Evolutionary conservation across 495 filamentous ascomycete species (phyloP), one percentile per base, ranked within the genome.

Genomic region (Annulohypoxylon nitens): DNA sequence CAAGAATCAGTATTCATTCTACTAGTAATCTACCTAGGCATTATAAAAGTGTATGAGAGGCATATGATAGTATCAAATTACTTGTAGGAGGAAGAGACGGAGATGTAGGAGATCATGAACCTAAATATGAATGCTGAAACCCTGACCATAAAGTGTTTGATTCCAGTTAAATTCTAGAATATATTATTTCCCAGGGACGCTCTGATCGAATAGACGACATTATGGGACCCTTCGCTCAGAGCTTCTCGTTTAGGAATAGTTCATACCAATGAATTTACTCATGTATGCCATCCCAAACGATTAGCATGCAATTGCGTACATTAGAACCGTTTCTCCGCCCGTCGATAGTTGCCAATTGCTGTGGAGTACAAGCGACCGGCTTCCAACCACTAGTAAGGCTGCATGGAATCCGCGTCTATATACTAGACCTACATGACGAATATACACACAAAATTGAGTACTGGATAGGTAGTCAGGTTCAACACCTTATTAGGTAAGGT

Each of bases 251-350:
- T 53, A n/a, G 48, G 48, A 20, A 26, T 53, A 26, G 48, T 25
- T 53, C 23, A 25, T 50, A 16, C 23, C 16, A 18, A 23, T 23
- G 47, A 9, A 25, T 45, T 45, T 3, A 45, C 12, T 16, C 25
- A 57, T 37, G 51, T 57, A 25, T 18, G 30, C 1, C 30, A 57
- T 37, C 16, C 16, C 23, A 37, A 37, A 57, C 36, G 33, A 36
- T n/a, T n/a, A 39, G 53, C 53, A 57, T 57, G 26, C 18, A 34
- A 34, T 36, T 55, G 48, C 48, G 48, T 53, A 54, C 50, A 37
- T 57, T 43, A 4, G 39, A 12, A 33, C n/a, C 33, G 33, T 36
- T 57, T 37, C 53, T 57, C 53, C 53, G 53, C 33, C 30, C 53
- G 53, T 4, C 51, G 26, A n/a, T 5, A 55, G n/a, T 55, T 36